Evolutionary conservation across 257 asterid genomes (phyloP).

Genomic region (Pogostemon cablin): DNA sequence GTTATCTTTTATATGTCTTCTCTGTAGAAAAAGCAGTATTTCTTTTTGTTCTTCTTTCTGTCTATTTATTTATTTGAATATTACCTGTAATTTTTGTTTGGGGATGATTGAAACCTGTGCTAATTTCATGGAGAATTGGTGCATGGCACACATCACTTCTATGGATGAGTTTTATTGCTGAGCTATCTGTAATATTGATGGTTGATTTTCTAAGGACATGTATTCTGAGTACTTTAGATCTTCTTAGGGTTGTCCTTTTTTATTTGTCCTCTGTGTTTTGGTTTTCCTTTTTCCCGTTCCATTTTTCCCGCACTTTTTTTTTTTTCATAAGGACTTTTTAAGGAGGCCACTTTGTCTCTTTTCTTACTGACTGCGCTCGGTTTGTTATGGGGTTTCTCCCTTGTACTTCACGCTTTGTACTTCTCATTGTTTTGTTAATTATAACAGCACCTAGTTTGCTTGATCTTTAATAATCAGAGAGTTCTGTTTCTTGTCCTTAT

Average conservation of each 20-base stretch:
- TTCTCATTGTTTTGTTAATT: no score
- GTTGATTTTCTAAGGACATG: background rate
- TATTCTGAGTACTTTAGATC: no score
- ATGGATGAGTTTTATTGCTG: background rate
- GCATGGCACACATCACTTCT: background rate
- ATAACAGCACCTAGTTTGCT: slow-evolving; percentile 2
- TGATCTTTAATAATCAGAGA: background rate
- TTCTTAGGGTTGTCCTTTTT: no score
- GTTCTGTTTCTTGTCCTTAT: slow-evolving; percentile 20
- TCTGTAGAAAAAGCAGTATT: slow-evolving; percentile 1
- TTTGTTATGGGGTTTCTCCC: no score
- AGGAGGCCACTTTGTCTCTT: no score
- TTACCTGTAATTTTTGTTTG: background rate
- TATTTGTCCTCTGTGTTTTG: no score
- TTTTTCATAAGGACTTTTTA: no score
- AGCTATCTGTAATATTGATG: slow-evolving; percentile 15
- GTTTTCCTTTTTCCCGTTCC: no score
- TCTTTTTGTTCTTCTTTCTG: slow-evolving; percentile 4
- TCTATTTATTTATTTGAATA: background rate
- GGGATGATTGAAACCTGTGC: background rate
- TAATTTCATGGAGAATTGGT: slow-evolving; percentile 8
- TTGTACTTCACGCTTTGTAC: no score
- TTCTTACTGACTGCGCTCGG: no score
- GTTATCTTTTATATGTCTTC: slow-evolving; percentile 1
- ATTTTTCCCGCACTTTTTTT: no score